phyloP scores from a whole-genome alignment of 495 filamentous ascomycete species.

The Podospora didyma region DNA sequence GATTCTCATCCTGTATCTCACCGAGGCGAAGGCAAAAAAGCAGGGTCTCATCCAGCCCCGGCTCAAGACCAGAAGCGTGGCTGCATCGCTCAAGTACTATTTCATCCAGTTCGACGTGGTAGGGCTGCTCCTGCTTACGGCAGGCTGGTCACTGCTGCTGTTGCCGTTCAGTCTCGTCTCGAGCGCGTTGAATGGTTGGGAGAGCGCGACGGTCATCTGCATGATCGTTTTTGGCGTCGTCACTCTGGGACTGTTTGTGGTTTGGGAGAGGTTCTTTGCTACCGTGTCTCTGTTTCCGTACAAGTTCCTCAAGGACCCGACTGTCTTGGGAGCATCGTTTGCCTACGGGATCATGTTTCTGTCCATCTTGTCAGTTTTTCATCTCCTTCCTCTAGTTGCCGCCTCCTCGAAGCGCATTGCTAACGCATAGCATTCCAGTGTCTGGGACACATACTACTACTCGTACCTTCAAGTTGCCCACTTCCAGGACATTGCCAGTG shows the following conservation, averaged over 20 bases:
- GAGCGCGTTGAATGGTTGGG: constrained; percentile 44
- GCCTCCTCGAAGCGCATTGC: neutral
- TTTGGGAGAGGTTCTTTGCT: constrained; percentile 52
- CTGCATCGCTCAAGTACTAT: constrained; percentile 47
- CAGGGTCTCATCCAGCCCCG: constrained; percentile 20
- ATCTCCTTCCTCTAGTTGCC: constrained; percentile 43
- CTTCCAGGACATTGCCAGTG: constrained; percentile 42
- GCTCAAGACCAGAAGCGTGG: constrained; percentile 38
- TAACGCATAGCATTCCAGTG: neutral
- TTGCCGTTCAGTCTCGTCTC: constrained; percentile 54
- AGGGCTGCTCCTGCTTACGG: constrained; percentile 51
- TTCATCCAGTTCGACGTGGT: constrained; percentile 53
- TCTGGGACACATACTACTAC: neutral
- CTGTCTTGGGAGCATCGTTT: constrained; percentile 56
- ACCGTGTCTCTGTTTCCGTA: constrained; percentile 54
- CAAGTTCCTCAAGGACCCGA: constrained; percentile 52
- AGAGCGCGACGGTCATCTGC: constrained; percentile 49
- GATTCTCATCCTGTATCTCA: constrained; percentile 40
- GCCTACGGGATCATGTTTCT: constrained; percentile 51
- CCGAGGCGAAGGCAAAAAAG: constrained; percentile 48
- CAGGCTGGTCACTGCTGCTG: constrained; percentile 56
- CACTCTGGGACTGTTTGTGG: constrained; percentile 49
- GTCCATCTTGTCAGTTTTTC: constrained; percentile 49
- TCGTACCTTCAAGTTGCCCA: constrained; percentile 59
- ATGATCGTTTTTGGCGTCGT: constrained; percentile 54